These are phyloP conservation scores for Trifolium repens DNA, from an alignment of 306 rosid species.

Conservation along the genomic window DNA sequence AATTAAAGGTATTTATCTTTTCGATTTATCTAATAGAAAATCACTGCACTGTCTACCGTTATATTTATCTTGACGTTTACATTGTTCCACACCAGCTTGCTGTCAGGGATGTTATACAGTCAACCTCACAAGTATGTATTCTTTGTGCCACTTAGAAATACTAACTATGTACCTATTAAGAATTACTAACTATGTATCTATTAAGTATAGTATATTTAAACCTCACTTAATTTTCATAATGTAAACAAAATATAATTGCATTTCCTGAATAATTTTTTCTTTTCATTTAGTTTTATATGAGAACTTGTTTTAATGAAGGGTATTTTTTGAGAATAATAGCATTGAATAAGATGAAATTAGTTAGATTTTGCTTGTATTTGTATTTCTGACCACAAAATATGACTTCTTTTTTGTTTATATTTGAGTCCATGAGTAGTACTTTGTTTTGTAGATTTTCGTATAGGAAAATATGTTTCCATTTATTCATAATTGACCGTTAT, in stretches of 20 bases:
- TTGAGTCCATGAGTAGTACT: too few relatives aligned
- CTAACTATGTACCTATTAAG: background rate
- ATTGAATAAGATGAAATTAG: too few relatives aligned
- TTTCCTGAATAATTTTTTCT: background rate
- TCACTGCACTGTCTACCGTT: background rate
- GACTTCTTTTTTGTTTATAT: too few relatives aligned
- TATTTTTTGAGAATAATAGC: too few relatives aligned
- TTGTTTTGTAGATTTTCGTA: background rate
- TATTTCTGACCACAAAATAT: too few relatives aligned
- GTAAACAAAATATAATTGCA: background rate
- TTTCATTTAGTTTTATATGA: too few relatives aligned
- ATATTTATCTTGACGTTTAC: conserved; percentile 41
- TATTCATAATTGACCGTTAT: background rate
- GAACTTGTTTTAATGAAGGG: too few relatives aligned
- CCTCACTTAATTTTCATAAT: background rate
- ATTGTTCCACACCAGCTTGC: conserved; percentile 57
- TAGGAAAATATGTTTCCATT: background rate
- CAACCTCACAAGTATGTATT: conserved; percentile 69
- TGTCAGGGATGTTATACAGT: conserved; percentile 68
- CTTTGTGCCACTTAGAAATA: conserved; percentile 3
- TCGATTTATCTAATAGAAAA: background rate
- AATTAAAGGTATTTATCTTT: conserved; percentile 58
- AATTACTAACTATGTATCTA: too few relatives aligned
- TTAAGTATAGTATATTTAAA: background rate
- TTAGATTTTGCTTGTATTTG: too few relatives aligned